These are phyloP conservation scores for Neopestalotiopsis sp. DNA, from an alignment of 2,329 filamentous ascomycete species.

Conservation along the genomic window DNA sequence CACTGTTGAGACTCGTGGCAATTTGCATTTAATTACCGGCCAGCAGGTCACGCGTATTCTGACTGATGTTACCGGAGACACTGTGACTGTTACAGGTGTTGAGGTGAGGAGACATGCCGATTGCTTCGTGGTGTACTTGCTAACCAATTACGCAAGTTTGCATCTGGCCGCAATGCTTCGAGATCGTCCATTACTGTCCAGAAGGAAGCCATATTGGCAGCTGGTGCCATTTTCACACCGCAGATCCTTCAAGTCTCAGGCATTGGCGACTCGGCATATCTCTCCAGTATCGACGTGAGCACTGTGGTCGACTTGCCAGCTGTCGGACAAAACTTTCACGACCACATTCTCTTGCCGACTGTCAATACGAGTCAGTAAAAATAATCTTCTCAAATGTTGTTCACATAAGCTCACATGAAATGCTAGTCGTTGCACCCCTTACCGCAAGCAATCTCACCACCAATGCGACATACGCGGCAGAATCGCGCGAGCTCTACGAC, in stretches of 20 bases:
- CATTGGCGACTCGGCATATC: conserved; percentile 36
- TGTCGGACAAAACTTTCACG: conserved; percentile 39
- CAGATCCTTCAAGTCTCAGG: conserved; percentile 40
- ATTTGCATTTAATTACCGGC: conserved; percentile 45
- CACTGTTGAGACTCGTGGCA: conserved; percentile 39
- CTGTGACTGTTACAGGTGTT: conserved; percentile 37
- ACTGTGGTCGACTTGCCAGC: conserved; percentile 38
- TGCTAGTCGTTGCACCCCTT: conserved; percentile 6
- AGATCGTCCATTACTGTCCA: conserved; percentile 32
- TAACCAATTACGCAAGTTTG: conserved; percentile 28
- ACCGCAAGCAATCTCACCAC: conserved; percentile 21
- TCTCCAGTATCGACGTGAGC: conserved; percentile 34
- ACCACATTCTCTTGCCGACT: conserved; percentile 28
- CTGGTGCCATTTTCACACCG: conserved; percentile 38
- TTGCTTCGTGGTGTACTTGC: background rate
- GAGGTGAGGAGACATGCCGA: conserved; percentile 36
- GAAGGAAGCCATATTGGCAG: conserved; percentile 37
- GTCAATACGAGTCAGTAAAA: background rate
- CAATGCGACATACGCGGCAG: conserved; percentile 28
- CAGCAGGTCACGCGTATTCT: conserved; percentile 46
- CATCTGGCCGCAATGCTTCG: conserved; percentile 26
- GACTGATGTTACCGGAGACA: conserved; percentile 20
- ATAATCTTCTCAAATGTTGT: background rate
- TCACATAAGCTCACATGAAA: background rate
- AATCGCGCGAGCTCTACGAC: conserved; percentile 28